Percentiles rank a stretch among this genome's conserved stretches.
These are phyloP conservation scores for Colletotrichum paranaense DNA, from an alignment of 2,329 filamentous ascomycete genomes.

Conservation along the genomic window DNA sequence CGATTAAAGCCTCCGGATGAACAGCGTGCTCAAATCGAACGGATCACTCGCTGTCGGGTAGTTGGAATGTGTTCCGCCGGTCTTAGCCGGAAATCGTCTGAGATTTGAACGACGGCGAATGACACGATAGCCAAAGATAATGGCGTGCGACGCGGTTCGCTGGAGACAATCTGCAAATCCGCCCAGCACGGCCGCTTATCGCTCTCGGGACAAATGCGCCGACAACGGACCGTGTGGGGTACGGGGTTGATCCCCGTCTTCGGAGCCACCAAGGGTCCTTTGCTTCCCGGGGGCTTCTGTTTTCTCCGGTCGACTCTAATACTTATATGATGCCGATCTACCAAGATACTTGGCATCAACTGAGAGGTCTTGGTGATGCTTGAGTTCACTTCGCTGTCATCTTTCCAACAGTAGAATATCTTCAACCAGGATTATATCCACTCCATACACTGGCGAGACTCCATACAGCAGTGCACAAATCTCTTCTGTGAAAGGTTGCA, in stretches of 20 bases:
- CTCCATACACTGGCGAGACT: no score
- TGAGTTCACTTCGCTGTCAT: no score
- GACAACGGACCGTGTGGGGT: slow-evolving; percentile 25
- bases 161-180: not conserved
- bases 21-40: not conserved
- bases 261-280: slow-evolving; percentile 2
- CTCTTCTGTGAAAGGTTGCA: not conserved
- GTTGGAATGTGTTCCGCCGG: not conserved
- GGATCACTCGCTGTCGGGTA: not conserved
- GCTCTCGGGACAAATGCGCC: slow-evolving; percentile 12
- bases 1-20: no score
- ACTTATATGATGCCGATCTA: not conserved
- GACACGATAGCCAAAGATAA: slow-evolving; percentile 21
- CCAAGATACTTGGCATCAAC: not conserved
- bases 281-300: not conserved
- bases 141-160: slow-evolving; percentile 21
- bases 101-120: not conserved
- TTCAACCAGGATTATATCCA: no score
- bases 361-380: not conserved
- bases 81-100: slow-evolving; percentile 13
- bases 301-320: not conserved
- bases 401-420: no score
- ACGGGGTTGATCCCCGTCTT: slow-evolving; percentile 14
- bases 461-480: not conserved
- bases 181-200: slow-evolving; percentile 16